These are phyloP conservation scores for Cynanchum wilfordii DNA, from an alignment of 257 asterid genomes.

Conservation along the genomic window DNA sequence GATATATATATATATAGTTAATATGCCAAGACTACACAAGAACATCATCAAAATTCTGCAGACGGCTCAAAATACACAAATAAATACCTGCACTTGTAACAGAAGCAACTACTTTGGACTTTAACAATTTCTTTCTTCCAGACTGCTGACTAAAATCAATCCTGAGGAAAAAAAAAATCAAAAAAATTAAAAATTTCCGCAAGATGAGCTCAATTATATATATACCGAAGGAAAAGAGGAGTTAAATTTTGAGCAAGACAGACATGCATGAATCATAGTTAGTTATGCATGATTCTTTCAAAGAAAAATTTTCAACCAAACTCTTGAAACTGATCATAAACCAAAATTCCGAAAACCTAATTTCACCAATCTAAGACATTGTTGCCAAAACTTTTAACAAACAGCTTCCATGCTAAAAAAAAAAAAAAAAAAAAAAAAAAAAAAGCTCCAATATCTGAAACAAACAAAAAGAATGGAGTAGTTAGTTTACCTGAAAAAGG, in stretches of 20 bases:
- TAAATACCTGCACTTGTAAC: slow-evolving; percentile 59
- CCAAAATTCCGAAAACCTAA: neutral
- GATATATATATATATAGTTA: slow-evolving; percentile 3
- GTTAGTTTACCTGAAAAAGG: slow-evolving; percentile 11
- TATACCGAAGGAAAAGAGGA: too few species aligned
- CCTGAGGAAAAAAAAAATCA: slow-evolving; percentile 32
- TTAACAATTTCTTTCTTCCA: slow-evolving; percentile 35
- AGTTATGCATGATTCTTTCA: neutral
- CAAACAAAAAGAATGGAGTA: neutral
- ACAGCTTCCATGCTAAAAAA: neutral
- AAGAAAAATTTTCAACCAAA: neutral
- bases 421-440: neutral
- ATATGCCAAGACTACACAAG: slow-evolving; percentile 10
- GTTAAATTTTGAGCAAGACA: neutral
- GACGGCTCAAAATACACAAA: slow-evolving; percentile 2
- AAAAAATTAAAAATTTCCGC: neutral
- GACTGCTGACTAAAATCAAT: slow-evolving; percentile 29
- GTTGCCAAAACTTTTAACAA: neutral
- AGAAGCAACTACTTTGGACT: slow-evolving; percentile 44
- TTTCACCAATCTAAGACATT: neutral
- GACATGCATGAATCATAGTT: neutral
- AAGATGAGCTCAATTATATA: neutral
- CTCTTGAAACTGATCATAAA: neutral
- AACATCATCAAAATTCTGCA: neutral
- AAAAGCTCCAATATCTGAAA: neutral